Evolutionary conservation across 768 basidiomycete species (phyloP), one percentile per base, ranked within the genome.

Genomic region (Termitomyces sp.): DNA sequence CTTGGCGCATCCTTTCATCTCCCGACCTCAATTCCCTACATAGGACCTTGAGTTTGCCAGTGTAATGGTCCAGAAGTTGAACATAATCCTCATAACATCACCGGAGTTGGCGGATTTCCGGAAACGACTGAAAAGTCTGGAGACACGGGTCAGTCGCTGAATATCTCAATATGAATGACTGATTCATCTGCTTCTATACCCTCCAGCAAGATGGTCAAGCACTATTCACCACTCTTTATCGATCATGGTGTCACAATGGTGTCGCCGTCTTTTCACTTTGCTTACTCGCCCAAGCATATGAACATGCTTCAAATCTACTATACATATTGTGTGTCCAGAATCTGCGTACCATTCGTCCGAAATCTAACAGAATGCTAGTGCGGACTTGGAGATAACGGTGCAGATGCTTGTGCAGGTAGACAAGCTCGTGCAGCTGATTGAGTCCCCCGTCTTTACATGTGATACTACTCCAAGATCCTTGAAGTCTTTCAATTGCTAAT

Each of bases 391-490:
- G 71, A 91, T 98, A 64, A 98, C 96, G 2, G 96, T 98, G 10
- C 85, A 86, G 28, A 85, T 98, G 71, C 78, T 98, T 23, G 93
- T 99, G 2, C 97, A 99, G 67, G 88, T 98, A 18, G 97, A 98
- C 75, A 98, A 97, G 69, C 83, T 99, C 8, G 97, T 99, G 10
- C 96, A 98, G 70, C 80, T 99, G 2, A 95, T 99, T 61, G 97
- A 99, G 71, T 96, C 93, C 0, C 97, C 97, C 0, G 95, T 98
- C 9, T 99, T 99, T 71, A 99, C 97, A 54, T 97, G 97, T 95
- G 67, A 68, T 83, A 71, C 18, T 41, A 26, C 50, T 36, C 10
- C 16, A 20, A 35, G 16, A 28, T 44, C 47, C 44, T 30, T 44
- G 23, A 20, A 44, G 9, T 20, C n/a, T 23, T 55, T 33, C 33